These are phyloP conservation scores for Aphanocladium album DNA, from an alignment of 2,329 filamentous ascomycete genomes.

Conservation along the genomic window DNA sequence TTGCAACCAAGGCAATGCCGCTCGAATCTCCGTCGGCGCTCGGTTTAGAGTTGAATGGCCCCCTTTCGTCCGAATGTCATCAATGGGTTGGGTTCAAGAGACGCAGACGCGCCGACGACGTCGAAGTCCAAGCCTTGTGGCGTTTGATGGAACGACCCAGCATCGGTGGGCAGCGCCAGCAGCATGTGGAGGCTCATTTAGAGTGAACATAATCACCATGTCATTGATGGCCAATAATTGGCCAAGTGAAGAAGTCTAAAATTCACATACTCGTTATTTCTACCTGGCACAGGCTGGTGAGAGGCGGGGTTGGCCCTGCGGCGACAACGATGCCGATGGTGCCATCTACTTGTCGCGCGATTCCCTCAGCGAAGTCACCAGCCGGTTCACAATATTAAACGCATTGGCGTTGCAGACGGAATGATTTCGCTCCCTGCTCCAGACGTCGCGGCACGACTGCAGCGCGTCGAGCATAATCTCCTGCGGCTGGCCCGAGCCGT, in stretches of 20 bases:
- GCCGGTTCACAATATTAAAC: slow-evolving; percentile 11
- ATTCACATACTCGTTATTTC: not conserved
- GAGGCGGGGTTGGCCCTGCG: not conserved
- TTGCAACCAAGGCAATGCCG: not conserved
- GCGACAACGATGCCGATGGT: not conserved
- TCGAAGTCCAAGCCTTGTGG: not conserved
- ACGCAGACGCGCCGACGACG: too few species aligned
- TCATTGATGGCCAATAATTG: too few species aligned
- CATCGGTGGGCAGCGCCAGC: too few species aligned
- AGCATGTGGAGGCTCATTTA: too few species aligned
- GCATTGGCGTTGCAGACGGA: slow-evolving; percentile 15
- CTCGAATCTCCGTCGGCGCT: not conserved
- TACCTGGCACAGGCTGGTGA: not conserved
- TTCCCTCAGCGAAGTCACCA: slow-evolving; percentile 9
- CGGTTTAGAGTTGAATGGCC: not conserved
- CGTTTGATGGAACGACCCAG: not conserved
- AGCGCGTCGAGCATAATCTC: slow-evolving; percentile 15
- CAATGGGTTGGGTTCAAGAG: not conserved
- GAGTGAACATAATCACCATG: too few species aligned
- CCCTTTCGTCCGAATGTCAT: not conserved
- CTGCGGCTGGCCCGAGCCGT: slow-evolving; percentile 5
- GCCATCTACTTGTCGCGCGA: not conserved
- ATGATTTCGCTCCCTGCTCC: slow-evolving; percentile 11
- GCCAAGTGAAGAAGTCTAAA: too few species aligned
- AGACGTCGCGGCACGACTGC: slow-evolving; percentile 15